These are phyloP conservation scores for Penicillium crustosum DNA, from an alignment of 2,329 filamentous ascomycete species.

Conservation along the genomic window DNA sequence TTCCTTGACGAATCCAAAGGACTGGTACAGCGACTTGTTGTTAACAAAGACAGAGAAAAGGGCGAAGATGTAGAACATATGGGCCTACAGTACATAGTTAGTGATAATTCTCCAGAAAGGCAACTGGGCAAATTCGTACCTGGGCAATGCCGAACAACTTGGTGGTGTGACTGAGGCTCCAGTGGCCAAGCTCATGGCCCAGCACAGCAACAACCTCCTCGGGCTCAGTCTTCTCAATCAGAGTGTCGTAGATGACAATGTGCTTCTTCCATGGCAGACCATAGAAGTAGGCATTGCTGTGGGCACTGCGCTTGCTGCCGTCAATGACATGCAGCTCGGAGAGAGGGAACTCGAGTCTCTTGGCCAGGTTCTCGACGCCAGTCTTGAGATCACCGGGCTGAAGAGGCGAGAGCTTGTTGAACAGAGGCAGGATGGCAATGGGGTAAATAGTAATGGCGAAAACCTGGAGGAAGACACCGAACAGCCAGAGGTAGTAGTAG, in stretches of 20 bases:
- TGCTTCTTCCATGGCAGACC: conserved; percentile 99
- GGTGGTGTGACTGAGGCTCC: conserved; percentile 93
- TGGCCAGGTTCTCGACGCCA: conserved; percentile 79
- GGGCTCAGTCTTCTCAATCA: conserved; percentile 91
- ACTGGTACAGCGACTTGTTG: conserved; percentile 84
- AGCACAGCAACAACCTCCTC: conserved; percentile 93
- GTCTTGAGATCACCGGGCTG: conserved; percentile 84
- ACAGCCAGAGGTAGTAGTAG: conserved; percentile 98
- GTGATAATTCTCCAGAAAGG: background rate
- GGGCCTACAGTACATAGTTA: conserved; percentile 58
- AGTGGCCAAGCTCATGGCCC: conserved; percentile 94
- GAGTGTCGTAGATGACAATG: conserved; percentile 97
- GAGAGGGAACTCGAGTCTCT: conserved; percentile 84
- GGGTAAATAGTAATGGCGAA: conserved; percentile 97
- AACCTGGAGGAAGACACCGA: conserved; percentile 83
- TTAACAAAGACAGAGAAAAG: conserved; percentile 97
- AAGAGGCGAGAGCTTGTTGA: conserved; percentile 96
- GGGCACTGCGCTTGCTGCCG: conserved; percentile 81
- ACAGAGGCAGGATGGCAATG: conserved; percentile 87
- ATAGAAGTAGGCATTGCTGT: conserved; percentile 94
- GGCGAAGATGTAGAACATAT: conserved; percentile 95
- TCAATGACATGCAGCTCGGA: conserved; percentile 93
- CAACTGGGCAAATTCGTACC: conserved; percentile 50
- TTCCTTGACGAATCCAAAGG: conserved; percentile 82
- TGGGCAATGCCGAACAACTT: conserved; percentile 84